These are phyloP conservation scores for Metarhizium anisopliae DNA, from an alignment of 2,329 filamentous ascomycete genomes.

Conservation along the genomic window DNA sequence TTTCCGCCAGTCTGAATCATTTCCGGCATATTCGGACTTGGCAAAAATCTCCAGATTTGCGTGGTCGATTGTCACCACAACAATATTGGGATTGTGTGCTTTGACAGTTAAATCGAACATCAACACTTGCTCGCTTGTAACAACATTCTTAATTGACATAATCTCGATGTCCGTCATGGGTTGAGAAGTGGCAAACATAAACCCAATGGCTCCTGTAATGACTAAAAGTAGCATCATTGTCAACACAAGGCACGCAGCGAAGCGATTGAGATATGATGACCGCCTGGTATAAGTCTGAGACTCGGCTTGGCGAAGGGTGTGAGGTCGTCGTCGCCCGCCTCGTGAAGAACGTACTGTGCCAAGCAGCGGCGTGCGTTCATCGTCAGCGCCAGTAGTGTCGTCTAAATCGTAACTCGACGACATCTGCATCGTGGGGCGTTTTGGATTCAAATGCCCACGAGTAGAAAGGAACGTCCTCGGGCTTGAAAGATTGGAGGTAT, in stretches of 20 bases:
- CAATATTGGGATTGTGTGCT: slow-evolving; percentile 87
- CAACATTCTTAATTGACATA: slow-evolving; percentile 74
- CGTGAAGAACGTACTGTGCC: slow-evolving; percentile 45
- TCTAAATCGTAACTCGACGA: slow-evolving; percentile 69
- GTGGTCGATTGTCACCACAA: slow-evolving; percentile 75
- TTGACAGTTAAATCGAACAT: slow-evolving; percentile 87
- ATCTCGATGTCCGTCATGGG: slow-evolving; percentile 73
- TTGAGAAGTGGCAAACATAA: slow-evolving; percentile 87
- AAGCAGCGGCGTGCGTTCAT: slow-evolving; percentile 80
- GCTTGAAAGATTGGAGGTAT: slow-evolving; percentile 61
- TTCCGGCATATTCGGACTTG: slow-evolving; percentile 82
- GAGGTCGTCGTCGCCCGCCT: slow-evolving; percentile 46
- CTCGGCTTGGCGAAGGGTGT: slow-evolving; percentile 62
- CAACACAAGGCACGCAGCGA: slow-evolving; percentile 82
- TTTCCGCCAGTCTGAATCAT: slow-evolving; percentile 52
- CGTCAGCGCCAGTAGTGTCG: slow-evolving; percentile 68
- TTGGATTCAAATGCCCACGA: slow-evolving; percentile 27
- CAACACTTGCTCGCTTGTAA: slow-evolving; percentile 88
- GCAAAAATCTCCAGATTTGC: slow-evolving; percentile 92
- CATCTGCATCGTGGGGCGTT: slow-evolving; percentile 48
- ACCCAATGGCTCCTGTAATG: slow-evolving; percentile 75
- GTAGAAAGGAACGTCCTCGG: slow-evolving; percentile 45
- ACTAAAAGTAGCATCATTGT: slow-evolving; percentile 72
- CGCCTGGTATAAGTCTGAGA: slow-evolving; percentile 57
- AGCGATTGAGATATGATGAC: slow-evolving; percentile 58